Conservation (phyloP, 23 red algal genomes). For the Gracilaria vermiculophylla region DNA sequence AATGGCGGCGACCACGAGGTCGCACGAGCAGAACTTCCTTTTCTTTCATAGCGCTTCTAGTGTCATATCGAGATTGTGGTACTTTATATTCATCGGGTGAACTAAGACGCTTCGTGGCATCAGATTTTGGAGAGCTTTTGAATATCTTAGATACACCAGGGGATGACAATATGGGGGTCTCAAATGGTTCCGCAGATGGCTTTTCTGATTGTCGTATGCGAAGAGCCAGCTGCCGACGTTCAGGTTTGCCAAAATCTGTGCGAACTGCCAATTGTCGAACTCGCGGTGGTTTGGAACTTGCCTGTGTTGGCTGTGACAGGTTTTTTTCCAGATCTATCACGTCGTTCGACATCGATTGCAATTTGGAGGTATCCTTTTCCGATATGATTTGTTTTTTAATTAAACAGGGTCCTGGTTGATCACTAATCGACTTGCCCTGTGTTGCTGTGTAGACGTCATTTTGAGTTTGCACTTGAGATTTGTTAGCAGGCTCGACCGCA, state of each 20-base stretch:
- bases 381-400: too few relatives aligned
- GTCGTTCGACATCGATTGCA: background rate
- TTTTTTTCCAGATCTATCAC: background rate
- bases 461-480: background rate
- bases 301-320: background rate
- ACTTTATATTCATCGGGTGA: background rate
- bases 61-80: background rate
- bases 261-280: slow-evolving; percentile 6
- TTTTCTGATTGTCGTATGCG: background rate
- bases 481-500: background rate
- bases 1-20: background rate
- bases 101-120: background rate
- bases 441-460: background rate
- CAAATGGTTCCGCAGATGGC: background rate
- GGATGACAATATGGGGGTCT: background rate
- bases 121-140: background rate
- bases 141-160: slow-evolving; percentile 7
- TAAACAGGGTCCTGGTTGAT: background rate
- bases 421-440: background rate
- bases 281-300: background rate
- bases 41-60: slow-evolving; percentile 14
- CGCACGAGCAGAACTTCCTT: background rate
- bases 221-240: background rate
- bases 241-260: background rate
- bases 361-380: background rate